phyloP scores from a whole-genome alignment of 2,329 filamentous ascomycete species.

The Colletotrichum echinochloae region DNA sequence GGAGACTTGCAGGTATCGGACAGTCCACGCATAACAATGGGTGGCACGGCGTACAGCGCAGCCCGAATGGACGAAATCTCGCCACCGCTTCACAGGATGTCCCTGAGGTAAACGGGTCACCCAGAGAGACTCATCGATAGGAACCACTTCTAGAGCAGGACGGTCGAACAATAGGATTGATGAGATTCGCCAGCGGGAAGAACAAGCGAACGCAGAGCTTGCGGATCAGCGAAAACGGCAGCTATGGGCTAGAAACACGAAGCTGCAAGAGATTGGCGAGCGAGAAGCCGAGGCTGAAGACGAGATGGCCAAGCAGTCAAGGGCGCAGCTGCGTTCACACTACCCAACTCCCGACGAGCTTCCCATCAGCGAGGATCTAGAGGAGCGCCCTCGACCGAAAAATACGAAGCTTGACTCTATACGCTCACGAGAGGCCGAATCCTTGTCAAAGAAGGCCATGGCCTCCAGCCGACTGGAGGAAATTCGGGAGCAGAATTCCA shows the following conservation, averaged over 20 bases:
- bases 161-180: constrained; percentile 61
- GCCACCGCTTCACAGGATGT: constrained; percentile 43
- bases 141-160: constrained; percentile 21
- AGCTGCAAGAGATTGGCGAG: constrained; percentile 58
- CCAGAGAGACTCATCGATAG: not conserved
- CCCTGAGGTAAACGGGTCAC: constrained; percentile 38
- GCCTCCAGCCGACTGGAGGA: constrained; percentile 65
- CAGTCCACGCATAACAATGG: constrained; percentile 64
- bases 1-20: constrained; percentile 66
- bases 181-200: constrained; percentile 60
- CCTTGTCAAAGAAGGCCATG: constrained; percentile 59
- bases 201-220: constrained; percentile 45
- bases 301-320: constrained; percentile 8
- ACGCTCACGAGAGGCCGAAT: constrained; percentile 56
- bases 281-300: constrained; percentile 53
- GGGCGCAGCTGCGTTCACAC: constrained; percentile 13
- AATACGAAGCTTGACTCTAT: constrained; percentile 65
- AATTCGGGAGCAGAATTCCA: constrained; percentile 63
- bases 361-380: constrained; percentile 49
- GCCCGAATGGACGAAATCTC: constrained; percentile 43
- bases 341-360: constrained; percentile 52
- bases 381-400: constrained; percentile 36
- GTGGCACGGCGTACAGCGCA: constrained; percentile 50
- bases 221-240: constrained; percentile 18
- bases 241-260: constrained; percentile 52